These are phyloP conservation scores for Penicillium sp. DNA, from an alignment of 2,329 filamentous ascomycete genomes.

Conservation along the genomic window DNA sequence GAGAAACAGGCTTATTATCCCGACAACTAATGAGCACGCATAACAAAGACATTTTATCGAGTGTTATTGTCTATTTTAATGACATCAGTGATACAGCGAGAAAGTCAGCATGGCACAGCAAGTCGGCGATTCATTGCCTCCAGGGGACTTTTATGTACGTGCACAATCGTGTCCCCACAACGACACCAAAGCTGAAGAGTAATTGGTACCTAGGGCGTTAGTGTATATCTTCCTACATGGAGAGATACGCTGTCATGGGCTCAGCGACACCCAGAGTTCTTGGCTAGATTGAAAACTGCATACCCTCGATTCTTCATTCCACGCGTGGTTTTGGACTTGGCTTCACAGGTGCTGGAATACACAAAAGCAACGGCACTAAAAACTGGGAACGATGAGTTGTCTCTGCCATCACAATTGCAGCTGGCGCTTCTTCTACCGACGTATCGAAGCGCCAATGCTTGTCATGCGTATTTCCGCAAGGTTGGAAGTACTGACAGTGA, in stretches of 20 bases:
- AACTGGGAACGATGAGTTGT: neutral
- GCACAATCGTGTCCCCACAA: neutral
- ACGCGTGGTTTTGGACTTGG: conserved; percentile 1
- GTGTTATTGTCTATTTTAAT: too few species aligned
- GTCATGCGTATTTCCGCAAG: neutral
- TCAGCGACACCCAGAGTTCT: conserved; percentile 3
- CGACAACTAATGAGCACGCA: too few species aligned
- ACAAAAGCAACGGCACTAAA: neutral
- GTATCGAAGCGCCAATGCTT: conserved; percentile 6
- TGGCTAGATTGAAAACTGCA: conserved; percentile 4
- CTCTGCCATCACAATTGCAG: neutral
- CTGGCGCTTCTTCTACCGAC: neutral
- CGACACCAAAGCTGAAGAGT: neutral
- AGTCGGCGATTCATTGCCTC: neutral
- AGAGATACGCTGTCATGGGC: conserved; percentile 6
- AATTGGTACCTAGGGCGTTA: neutral
- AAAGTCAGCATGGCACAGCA: neutral
- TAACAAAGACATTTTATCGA: too few species aligned
- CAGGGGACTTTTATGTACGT: neutral
- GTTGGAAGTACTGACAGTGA: neutral
- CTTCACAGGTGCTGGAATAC: neutral
- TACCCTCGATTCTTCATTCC: conserved; percentile 10
- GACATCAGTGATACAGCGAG: neutral
- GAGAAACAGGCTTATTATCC: too few species aligned
- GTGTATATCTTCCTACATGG: conserved; percentile 8